phyloP scores from a whole-genome alignment of 192 early-diverging fungal species.

The Podochytrium sp. region DNA sequence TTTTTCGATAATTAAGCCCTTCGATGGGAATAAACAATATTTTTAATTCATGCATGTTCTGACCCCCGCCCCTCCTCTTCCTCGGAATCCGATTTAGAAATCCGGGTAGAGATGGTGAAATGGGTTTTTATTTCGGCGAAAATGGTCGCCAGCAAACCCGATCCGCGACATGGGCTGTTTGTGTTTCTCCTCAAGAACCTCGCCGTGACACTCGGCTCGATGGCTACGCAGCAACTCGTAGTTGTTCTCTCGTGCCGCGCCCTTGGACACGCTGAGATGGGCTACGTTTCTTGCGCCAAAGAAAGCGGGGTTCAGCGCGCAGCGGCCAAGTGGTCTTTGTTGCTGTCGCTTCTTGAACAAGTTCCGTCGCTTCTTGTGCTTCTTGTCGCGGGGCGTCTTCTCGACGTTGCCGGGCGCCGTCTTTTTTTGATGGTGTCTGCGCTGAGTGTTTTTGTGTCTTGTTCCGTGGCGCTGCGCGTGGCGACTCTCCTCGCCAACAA shows the following conservation, averaged over 20 bases:
- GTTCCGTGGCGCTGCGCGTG: too few relatives aligned
- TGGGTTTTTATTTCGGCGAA: too few relatives aligned
- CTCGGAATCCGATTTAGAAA: too few relatives aligned
- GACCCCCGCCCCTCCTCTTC: too few relatives aligned
- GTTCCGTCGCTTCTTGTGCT: constrained; percentile 7
- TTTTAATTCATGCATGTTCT: too few relatives aligned
- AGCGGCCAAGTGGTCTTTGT: constrained; percentile 5
- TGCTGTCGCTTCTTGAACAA: not conserved
- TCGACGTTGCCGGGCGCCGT: too few relatives aligned
- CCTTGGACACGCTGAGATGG: too few relatives aligned
- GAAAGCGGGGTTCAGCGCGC: not conserved
- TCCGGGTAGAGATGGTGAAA: too few relatives aligned
- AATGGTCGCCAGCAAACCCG: too few relatives aligned
- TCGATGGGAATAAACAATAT: too few relatives aligned
- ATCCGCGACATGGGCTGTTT: constrained; percentile 6
- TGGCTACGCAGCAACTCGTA: constrained; percentile 4
- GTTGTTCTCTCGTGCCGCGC: constrained; percentile 3
- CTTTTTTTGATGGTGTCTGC: not conserved
- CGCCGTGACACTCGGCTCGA: not conserved
- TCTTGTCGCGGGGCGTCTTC: not conserved
- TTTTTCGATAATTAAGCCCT: too few relatives aligned
- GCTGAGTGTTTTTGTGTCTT: not conserved
- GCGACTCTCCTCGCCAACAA: too few relatives aligned
- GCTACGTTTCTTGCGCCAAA: constrained; percentile 5
- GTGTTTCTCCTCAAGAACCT: constrained; percentile 2